Evolutionary conservation across 2,329 filamentous ascomycete species (phyloP).

Genomic region (Aspergillus alliaceus): DNA sequence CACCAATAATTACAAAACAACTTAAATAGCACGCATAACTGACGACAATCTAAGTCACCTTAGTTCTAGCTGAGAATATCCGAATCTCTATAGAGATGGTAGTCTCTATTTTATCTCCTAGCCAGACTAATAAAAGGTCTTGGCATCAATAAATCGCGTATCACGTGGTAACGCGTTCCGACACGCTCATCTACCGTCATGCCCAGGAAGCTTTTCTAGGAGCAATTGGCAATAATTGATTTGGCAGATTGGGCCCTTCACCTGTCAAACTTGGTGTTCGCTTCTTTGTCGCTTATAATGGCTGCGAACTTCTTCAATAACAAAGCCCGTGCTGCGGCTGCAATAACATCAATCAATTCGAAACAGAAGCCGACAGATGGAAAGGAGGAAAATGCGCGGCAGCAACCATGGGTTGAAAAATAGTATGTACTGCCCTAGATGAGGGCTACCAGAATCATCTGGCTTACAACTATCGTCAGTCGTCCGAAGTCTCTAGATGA

Average conservation of each 20-base stretch:
- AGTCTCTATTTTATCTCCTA: too few species aligned
- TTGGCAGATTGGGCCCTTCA: conserved; percentile 3
- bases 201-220: not conserved
- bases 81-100: too few species aligned
- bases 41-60: not conserved
- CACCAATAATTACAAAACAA: not conserved
- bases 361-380: conserved; percentile 65
- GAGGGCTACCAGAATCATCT: not conserved
- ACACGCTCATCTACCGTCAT: conserved; percentile 12
- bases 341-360: conserved; percentile 71
- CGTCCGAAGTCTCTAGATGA: conserved; percentile 91
- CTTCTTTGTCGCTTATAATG: conserved; percentile 24
- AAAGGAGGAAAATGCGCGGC: conserved; percentile 62
- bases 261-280: not conserved
- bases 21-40: not conserved
- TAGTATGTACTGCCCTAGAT: conserved; percentile 60
- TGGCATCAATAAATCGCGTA: conserved; percentile 27
- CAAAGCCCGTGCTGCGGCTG: conserved; percentile 74
- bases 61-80: too few species aligned
- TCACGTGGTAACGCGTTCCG: conserved; percentile 38
- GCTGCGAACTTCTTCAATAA: conserved; percentile 94
- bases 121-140: not conserved
- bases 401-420: conserved; percentile 98
- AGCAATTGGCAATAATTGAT: not conserved
- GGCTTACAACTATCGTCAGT: conserved; percentile 49